Evolutionary conservation across 2,329 filamentous ascomycete genomes (phyloP), one percentile per base, ranked within the genome.

Genomic region (Aspergillus terreus): DNA sequence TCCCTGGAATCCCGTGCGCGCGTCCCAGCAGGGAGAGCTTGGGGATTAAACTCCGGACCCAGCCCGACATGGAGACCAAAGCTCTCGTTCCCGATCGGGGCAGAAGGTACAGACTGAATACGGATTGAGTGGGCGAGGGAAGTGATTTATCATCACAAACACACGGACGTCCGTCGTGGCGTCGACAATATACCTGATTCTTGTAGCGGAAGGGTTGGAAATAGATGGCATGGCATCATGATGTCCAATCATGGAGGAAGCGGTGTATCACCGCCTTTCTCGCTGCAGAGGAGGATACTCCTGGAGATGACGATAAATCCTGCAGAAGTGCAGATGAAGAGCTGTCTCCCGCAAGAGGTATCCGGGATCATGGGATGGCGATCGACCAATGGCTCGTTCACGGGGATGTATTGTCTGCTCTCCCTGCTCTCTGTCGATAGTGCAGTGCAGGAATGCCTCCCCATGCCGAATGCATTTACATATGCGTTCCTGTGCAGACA

Each of bases 201-300:
- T 30, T 30, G 27, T 30, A 30, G 27, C 27, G 7, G 7, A 5
- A 10, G 27, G 11, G 27, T 30, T 30, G 27, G 27, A 23, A 5
- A 30, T 30, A 30, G 27, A 30, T 30, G 27, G 9, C 27, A 30
- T 57, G 51, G 56, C 54, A 52, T 23, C 47, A 33, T 46, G 11
- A 48, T 41, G 41, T 27, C 56, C 54, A 58, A 58, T 57, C 36
- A 48, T 49, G 35, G 49, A 47, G 17, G 42, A 33, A 56, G 56
- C 53, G 57, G 58, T 60, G 56, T 54, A 60, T 60, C 58, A 59
- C 56, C 56, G 56, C 57, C 41, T 45, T 40, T 59, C 56, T 9
- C 32, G 35, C 25, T 44, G 47, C 47, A 49, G 46, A 44, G 53
- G 54, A 49, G 54, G 58, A 25, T 36, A 27, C n/a, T 35, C 30